Percentiles rank a stretch among this genome's conserved stretches.
Evolutionary conservation across 495 filamentous ascomycete genomes (phyloP).

Genomic region (Penicillium cosmopolitanum): DNA sequence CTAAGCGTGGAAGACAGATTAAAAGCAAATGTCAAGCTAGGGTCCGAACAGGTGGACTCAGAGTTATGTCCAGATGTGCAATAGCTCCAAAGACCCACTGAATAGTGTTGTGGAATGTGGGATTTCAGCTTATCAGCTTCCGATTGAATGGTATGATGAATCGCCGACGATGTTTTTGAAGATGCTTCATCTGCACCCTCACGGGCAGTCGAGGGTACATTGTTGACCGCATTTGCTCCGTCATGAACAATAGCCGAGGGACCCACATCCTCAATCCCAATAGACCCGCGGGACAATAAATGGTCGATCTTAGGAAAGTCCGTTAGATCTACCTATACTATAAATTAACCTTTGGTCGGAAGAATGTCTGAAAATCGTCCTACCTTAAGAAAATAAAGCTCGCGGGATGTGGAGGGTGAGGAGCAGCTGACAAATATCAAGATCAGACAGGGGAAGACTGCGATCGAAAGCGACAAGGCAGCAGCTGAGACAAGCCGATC

Average conservation of each 20-base stretch:
- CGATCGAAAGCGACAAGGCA: constrained; percentile 6
- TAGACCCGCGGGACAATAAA: neutral
- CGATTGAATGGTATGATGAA: neutral
- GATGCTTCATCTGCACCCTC: neutral
- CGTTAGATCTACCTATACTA: constrained; percentile 8
- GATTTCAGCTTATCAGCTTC: constrained; percentile 5
- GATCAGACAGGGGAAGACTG: constrained; percentile 4
- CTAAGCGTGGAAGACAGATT: constrained; percentile 8
- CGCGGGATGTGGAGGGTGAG: constrained; percentile 3
- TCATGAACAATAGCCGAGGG: neutral
- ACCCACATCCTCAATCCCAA: neutral
- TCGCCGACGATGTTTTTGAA: neutral
- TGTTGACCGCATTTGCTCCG: neutral
- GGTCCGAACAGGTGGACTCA: constrained; percentile 4
- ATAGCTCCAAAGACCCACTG: constrained; percentile 9
- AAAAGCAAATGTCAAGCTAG: constrained; percentile 10
- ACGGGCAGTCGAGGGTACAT: neutral
- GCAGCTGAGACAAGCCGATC: neutral
- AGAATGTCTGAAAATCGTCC: neutral
- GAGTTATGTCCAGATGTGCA: constrained; percentile 4
- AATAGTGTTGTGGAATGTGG: constrained; percentile 6
- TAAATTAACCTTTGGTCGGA: neutral
- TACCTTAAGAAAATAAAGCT: constrained; percentile 13
- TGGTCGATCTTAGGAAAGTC: neutral
- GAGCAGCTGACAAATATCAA: constrained; percentile 11